A percentile compares a stretch with the other conserved stretches of the same genome.
Evolutionary conservation across 148 eudicot genomes (phyloP).

Genomic region (Fallopia convolvulus): DNA sequence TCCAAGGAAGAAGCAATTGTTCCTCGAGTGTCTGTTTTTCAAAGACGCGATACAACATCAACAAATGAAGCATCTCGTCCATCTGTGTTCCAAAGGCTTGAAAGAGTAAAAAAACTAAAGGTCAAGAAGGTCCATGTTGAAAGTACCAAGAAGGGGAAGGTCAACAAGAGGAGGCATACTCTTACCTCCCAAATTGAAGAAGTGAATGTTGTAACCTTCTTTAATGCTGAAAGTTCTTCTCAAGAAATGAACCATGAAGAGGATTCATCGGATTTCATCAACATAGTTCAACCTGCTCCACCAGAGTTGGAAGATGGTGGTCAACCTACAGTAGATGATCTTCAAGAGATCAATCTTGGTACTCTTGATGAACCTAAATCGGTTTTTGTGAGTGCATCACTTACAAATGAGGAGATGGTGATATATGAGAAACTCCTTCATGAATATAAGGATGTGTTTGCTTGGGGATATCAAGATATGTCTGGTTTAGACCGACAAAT

Average conservation of each 20-base stretch:
- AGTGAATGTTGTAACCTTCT: not conserved
- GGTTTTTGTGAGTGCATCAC: not conserved
- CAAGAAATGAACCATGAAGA: not conserved
- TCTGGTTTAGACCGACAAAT: no score
- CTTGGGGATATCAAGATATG: not conserved
- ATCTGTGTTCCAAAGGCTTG: not conserved
- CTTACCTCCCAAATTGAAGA: not conserved
- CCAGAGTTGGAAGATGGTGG: not conserved
- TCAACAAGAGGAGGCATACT: not conserved
- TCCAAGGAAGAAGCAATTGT: not conserved
- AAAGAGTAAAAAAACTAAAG: not conserved
- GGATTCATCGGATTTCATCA: not conserved
- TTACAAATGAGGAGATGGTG: not conserved
- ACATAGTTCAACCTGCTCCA: not conserved
- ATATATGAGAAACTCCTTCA: not conserved
- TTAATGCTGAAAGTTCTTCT: not conserved
- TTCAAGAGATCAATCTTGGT: no score
- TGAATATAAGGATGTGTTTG: constrained; percentile 12
- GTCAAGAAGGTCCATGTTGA: no score
- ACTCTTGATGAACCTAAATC: not conserved
- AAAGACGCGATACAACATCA: not conserved
- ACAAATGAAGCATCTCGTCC: not conserved
- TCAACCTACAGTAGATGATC: not conserved
- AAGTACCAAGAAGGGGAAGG: no score
- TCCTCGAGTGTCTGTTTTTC: not conserved